phyloP scores from a whole-genome alignment of 768 basidiomycete genomes.

The Mycena latifolia region DNA sequence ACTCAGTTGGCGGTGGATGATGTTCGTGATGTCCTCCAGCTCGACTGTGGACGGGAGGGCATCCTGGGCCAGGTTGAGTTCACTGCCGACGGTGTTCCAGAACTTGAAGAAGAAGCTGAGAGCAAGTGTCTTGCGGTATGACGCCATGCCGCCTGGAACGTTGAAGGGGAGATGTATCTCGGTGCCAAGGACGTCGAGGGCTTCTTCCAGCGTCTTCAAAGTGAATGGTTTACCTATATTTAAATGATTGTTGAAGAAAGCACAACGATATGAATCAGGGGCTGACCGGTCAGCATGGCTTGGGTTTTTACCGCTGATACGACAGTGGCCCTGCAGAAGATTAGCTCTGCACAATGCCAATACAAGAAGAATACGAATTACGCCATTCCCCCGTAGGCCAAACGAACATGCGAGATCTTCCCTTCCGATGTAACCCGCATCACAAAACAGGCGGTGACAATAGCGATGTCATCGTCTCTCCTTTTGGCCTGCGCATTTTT shows the following conservation, averaged over 20 bases:
- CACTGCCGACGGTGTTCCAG: conserved; percentile 33
- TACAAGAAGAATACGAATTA: neutral
- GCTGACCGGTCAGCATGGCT: conserved; percentile 27
- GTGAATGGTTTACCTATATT: conserved; percentile 30
- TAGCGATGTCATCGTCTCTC: conserved; percentile 38
- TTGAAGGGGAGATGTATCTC: conserved; percentile 38
- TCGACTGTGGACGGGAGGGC: conserved; percentile 19
- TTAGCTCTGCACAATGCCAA: neutral
- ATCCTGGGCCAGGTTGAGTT: conserved; percentile 31
- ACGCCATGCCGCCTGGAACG: conserved; percentile 37
- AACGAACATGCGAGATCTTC: conserved; percentile 32
- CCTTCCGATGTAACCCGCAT: conserved; percentile 32
- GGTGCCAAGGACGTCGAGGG: conserved; percentile 30
- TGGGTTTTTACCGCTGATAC: conserved; percentile 32
- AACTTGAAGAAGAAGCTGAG: conserved; percentile 41
- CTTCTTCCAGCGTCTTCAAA: conserved; percentile 31
- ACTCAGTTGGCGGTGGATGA: conserved; percentile 35
- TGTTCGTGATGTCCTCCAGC: conserved; percentile 28
- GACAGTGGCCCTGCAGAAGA: conserved; percentile 23
- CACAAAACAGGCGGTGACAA: conserved; percentile 35
- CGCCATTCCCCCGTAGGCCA: conserved; percentile 39
- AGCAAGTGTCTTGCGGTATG: conserved; percentile 38
- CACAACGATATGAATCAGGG: neutral
- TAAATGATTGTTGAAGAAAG: neutral
- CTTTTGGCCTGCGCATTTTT: conserved; percentile 30